These are phyloP conservation scores for Candida xyloterini DNA, from an alignment of 805 yeast genomes.

Conservation along the genomic window DNA sequence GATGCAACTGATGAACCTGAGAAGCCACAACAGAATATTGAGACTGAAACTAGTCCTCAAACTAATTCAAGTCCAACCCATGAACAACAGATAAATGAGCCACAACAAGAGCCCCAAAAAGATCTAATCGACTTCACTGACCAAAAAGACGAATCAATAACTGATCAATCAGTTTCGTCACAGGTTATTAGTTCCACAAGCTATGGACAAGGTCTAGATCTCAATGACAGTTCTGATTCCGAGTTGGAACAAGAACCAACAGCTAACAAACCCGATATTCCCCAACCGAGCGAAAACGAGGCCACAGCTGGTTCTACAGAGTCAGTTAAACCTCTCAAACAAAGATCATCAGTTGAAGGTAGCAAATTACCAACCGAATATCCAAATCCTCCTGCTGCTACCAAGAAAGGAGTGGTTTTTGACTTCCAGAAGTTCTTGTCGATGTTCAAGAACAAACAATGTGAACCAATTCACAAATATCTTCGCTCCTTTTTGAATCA, in stretches of 20 bases:
- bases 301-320: not conserved
- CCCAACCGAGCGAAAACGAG: not conserved
- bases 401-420: conserved; percentile 43
- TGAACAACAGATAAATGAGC: not conserved
- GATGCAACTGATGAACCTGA: not conserved
- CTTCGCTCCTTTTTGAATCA: conserved; percentile 79
- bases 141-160: not conserved
- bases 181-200: conserved; percentile 24
- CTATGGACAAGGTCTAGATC: conserved; percentile 20
- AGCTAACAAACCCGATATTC: not conserved
- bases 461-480: conserved; percentile 87
- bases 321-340: too few species aligned
- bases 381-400: conserved; percentile 32
- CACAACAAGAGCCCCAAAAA: conserved; percentile 1
- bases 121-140: not conserved
- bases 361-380: conserved; percentile 14
- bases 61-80: not conserved
- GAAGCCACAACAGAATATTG: not conserved
- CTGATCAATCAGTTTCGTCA: not conserved
- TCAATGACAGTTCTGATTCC: conserved; percentile 19
- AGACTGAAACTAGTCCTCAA: not conserved
- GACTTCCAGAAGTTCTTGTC: conserved; percentile 80
- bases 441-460: conserved; percentile 67
- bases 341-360: conserved; percentile 4
- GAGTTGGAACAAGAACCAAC: conserved; percentile 8